Evolutionary conservation across 2,329 filamentous ascomycete species (phyloP).

Genomic region (Hymenoscyphus scutula): DNA sequence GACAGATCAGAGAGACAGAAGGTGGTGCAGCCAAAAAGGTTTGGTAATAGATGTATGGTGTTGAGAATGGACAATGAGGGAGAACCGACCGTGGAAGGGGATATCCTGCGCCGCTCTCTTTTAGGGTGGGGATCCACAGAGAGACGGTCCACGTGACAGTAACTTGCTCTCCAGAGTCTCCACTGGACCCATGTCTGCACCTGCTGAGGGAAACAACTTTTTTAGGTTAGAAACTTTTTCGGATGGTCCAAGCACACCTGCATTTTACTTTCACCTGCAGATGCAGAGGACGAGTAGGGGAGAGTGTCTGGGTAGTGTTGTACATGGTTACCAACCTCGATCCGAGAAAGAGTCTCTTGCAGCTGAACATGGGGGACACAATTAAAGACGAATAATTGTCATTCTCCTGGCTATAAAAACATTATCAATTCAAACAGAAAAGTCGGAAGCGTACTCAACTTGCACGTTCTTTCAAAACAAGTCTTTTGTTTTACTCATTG

Average conservation of each 20-base stretch:
- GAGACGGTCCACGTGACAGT: background rate
- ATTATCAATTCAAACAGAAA: too few species aligned
- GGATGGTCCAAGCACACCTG: background rate
- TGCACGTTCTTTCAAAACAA: background rate
- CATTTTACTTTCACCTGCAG: background rate
- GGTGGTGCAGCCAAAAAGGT: conserved; percentile 14
- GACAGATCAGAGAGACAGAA: background rate
- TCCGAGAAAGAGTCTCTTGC: too few species aligned
- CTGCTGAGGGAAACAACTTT: background rate
- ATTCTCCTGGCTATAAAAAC: too few species aligned
- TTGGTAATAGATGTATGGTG: conserved; percentile 15
- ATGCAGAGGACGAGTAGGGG: background rate
- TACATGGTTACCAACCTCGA: too few species aligned
- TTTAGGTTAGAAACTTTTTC: background rate
- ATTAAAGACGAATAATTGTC: too few species aligned
- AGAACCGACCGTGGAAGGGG: background rate
- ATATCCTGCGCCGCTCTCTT: background rate
- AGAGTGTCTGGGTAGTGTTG: background rate
- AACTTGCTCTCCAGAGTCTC: too few species aligned
- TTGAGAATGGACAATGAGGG: background rate
- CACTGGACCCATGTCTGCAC: too few species aligned
- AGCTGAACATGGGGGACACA: too few species aligned
- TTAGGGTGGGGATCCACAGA: background rate
- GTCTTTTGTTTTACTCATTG: background rate
- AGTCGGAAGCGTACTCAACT: background rate